Conservation (phyloP, 768 basidiomycete species). For the Boletus patriciae region DNA sequence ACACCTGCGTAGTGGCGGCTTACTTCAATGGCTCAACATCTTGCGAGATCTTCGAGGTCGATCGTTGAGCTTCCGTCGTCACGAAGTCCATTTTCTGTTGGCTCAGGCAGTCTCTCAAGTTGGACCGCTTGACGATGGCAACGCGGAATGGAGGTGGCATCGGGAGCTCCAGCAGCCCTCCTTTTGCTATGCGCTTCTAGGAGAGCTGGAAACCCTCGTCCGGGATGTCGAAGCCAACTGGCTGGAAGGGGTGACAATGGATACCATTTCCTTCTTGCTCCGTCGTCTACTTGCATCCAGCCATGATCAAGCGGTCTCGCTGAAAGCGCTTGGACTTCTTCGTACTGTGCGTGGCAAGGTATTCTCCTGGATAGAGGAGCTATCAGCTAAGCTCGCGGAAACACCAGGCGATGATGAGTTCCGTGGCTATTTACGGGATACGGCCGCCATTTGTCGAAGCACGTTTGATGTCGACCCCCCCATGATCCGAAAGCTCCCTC, state of each 20-base stretch:
- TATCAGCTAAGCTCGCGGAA: constrained; percentile 24
- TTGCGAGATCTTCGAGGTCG: too few relatives aligned
- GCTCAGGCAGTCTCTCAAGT: constrained; percentile 46
- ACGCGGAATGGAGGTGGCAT: constrained; percentile 39
- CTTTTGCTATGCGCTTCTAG: constrained; percentile 40
- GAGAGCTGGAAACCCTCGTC: constrained; percentile 39
- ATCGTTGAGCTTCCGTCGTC: too few relatives aligned
- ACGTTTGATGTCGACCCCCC: constrained; percentile 28
- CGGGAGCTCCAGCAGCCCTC: constrained; percentile 29
- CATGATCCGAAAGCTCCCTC: constrained; percentile 11
- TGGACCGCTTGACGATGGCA: constrained; percentile 31
- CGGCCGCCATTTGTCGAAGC: constrained; percentile 41
- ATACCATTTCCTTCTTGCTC: constrained; percentile 36
- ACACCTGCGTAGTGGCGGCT: too few relatives aligned
- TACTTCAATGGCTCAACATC: too few relatives aligned
- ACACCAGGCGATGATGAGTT: constrained; percentile 13
- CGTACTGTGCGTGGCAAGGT: constrained; percentile 31
- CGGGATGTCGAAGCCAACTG: constrained; percentile 41
- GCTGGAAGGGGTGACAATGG: constrained; percentile 35
- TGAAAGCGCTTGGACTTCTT: constrained; percentile 28
- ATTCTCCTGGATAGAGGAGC: constrained; percentile 38
- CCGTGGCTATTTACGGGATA: constrained; percentile 33
- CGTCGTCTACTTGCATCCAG: constrained; percentile 38
- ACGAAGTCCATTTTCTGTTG: too few relatives aligned
- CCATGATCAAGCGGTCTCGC: constrained; percentile 8